Evolutionary conservation across 2,329 filamentous ascomycete genomes (phyloP).

Genomic region (Paecilomyces niveus): DNA sequence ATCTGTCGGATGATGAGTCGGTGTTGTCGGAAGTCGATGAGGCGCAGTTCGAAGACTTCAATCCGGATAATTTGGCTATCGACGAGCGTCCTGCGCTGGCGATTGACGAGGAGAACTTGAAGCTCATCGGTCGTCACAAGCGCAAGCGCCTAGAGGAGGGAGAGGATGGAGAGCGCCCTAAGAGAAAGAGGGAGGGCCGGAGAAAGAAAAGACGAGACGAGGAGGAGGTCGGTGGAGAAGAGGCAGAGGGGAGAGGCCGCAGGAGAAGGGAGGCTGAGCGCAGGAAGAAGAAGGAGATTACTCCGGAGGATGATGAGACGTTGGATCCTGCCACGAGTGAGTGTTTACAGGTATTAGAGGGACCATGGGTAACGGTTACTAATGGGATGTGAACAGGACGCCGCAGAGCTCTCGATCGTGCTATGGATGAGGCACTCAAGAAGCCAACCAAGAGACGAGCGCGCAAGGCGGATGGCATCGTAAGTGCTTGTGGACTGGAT

Average conservation of each 20-base stretch:
- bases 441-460: constrained; percentile 63
- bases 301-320: constrained; percentile 65
- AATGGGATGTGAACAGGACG: constrained; percentile 43
- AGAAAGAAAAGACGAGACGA: constrained; percentile 59
- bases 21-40: constrained; percentile 59
- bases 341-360: constrained; percentile 21
- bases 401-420: constrained; percentile 73
- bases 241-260: constrained; percentile 48
- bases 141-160: constrained; percentile 56
- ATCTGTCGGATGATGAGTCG: constrained; percentile 54
- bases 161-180: constrained; percentile 58
- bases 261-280: constrained; percentile 43
- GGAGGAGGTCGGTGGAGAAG: constrained; percentile 44
- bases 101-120: constrained; percentile 57
- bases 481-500: constrained; percentile 38
- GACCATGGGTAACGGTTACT: constrained; percentile 1
- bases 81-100: constrained; percentile 52
- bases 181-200: constrained; percentile 55
- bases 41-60: constrained; percentile 58
- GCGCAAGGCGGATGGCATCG: constrained; percentile 80
- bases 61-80: constrained; percentile 54
- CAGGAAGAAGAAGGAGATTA: constrained; percentile 43
- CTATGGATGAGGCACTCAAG: constrained; percentile 83
- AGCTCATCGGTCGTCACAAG: constrained; percentile 56
- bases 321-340: constrained; percentile 76